Evolutionary conservation across 805 yeast genomes (phyloP), one percentile per base, ranked within the genome.

Genomic region (Wickerhamiella parazyma): DNA sequence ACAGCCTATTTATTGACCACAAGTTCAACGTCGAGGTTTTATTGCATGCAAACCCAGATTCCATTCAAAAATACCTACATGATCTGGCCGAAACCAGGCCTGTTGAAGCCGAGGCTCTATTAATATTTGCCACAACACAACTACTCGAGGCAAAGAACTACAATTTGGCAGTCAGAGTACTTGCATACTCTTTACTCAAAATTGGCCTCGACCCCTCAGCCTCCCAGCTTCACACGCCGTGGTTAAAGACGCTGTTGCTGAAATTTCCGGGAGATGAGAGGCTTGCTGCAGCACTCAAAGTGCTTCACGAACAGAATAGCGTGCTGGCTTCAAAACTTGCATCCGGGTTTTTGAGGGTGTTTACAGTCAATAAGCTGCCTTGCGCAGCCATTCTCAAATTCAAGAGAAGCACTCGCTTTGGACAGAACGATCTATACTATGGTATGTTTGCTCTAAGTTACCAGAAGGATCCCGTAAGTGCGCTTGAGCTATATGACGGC

Each of bases 401-500:
- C 24, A 21, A 21, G 8, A 5, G 8, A 21, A 21, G 24, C 24
- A 21, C 24, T 6, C 24, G 8, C 24, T 8, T 21, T 8, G 8
- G 8, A 21, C 5, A 8, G 8, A 8, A 21, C 24, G 64, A 61
- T 34, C 45, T 61, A n/a, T 48, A 50, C 14, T 36, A 46, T 5
- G 37, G 53, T 28, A 54, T 60, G 58, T 31, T 46, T 16, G 45
- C 38, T 2, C 45, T 48, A 7, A 34, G 49, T 2, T 51, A 54
- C 39, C 51, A 11, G 55, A 57, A 49, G 38, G 29, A 44, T 2
- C 46, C 50, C 8, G 19, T 46, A 0, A 33, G 45, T n/a, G 66
- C 67, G 0, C 38, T 61, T n/a, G 35, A 55, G 1, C 44, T 66
- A 2, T 70, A 73, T 53, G 53, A 64, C 6, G 40, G 53, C 10